Percentiles rank a stretch among this genome's conserved stretches.
Conservation (phyloP, 768 basidiomycete genomes). For the Calocybe indica region DNA sequence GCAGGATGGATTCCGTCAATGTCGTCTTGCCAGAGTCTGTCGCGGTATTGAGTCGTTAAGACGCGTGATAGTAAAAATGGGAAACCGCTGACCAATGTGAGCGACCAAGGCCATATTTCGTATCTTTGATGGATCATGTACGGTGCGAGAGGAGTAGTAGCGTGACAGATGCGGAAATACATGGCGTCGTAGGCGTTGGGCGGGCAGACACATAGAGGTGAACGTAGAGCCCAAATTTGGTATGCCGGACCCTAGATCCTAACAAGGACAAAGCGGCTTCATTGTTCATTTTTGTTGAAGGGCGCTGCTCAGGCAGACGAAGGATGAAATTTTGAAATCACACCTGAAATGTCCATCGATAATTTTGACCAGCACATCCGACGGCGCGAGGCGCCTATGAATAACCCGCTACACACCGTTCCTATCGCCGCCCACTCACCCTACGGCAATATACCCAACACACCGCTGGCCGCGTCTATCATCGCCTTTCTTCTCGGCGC, state of each 20-base stretch:
- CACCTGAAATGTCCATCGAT: constrained; percentile 15
- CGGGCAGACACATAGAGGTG: background rate
- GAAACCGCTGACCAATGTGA: constrained; percentile 61
- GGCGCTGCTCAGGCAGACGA: background rate
- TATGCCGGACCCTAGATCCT: constrained; percentile 11
- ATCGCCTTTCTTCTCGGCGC: constrained; percentile 87
- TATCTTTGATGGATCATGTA: constrained; percentile 36
- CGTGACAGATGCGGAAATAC: no score
- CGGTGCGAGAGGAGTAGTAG: background rate
- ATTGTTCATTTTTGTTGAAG: constrained; percentile 10
- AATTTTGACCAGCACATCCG: constrained; percentile 37
- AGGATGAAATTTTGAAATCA: constrained; percentile 24
- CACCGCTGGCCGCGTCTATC: constrained; percentile 69
- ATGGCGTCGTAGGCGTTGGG: no score
- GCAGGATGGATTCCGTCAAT: constrained; percentile 80
- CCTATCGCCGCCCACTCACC: constrained; percentile 33
- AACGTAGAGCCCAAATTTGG: background rate
- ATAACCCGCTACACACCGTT: constrained; percentile 47
- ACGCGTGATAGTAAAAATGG: constrained; percentile 3
- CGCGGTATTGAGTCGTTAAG: background rate
- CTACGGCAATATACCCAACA: constrained; percentile 76
- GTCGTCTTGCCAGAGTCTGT: constrained; percentile 89
- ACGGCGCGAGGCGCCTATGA: constrained; percentile 28
- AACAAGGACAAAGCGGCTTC: constrained; percentile 20
- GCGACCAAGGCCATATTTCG: constrained; percentile 88